These are phyloP conservation scores for Tympanopsis confertula DNA, from an alignment of 2,329 filamentous ascomycete genomes.

Conservation along the genomic window DNA sequence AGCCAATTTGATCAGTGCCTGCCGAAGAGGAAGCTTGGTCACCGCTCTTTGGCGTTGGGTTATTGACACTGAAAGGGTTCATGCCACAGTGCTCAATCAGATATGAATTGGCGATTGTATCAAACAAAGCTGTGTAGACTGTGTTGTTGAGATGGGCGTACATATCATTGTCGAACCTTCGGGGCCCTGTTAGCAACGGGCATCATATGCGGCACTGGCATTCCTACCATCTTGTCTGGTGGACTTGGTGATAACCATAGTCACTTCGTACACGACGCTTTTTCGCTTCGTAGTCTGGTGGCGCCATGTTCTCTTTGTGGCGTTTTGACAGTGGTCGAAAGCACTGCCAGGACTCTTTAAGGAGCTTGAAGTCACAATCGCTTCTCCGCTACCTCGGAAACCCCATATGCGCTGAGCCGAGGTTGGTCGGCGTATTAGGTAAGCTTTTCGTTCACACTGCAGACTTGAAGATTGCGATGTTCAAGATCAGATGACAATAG, in stretches of 20 bases:
- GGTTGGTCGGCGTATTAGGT: too few species aligned
- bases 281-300: conserved; percentile 18
- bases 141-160: conserved; percentile 89
- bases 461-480: too few species aligned
- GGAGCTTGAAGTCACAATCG: too few species aligned
- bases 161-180: conserved; percentile 74
- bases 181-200: conserved; percentile 42
- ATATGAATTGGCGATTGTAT: conserved; percentile 82
- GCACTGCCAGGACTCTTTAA: too few species aligned
- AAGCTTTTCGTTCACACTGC: too few species aligned
- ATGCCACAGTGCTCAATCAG: conserved; percentile 69
- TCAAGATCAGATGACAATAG: too few species aligned
- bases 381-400: too few species aligned
- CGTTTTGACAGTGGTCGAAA: too few species aligned
- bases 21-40: too few species aligned
- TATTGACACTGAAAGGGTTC: conserved; percentile 33
- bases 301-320: neutral
- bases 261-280: conserved; percentile 58
- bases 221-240: conserved; percentile 68
- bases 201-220: neutral
- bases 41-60: conserved; percentile 30
- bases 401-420: too few species aligned
- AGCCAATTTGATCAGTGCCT: conserved; percentile 65
- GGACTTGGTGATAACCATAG: conserved; percentile 70
- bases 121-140: conserved; percentile 76